A percentile compares a stretch with the other conserved stretches of the same genome.
Evolutionary conservation across 306 rosid genomes (phyloP).

Genomic region (Cyclanthera cordifolia): DNA sequence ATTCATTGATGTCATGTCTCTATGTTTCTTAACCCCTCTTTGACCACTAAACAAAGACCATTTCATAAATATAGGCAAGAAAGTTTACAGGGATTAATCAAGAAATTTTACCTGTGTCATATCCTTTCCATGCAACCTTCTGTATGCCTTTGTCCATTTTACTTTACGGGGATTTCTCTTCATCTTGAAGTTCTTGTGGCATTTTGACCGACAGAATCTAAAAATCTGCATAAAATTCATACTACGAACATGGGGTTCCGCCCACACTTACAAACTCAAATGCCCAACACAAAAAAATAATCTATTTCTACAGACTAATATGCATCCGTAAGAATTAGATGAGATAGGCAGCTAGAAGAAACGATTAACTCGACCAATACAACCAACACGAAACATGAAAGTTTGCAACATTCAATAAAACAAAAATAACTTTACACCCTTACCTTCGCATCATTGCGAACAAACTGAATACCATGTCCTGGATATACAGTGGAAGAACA

Average conservation of each 20-base stretch:
- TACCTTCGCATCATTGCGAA: conserved; percentile 88
- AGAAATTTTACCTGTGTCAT: conserved; percentile 62
- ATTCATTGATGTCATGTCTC: no score
- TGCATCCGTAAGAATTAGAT: not conserved
- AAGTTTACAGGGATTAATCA: no score
- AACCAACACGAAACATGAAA: not conserved
- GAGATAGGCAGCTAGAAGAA: not conserved
- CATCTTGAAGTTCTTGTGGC: conserved; percentile 96
- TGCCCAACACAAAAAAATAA: not conserved
- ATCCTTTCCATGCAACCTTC: conserved; percentile 72
- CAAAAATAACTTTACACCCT: not conserved
- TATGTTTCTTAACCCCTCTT: no score
- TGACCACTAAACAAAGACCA: no score
- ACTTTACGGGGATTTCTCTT: conserved; percentile 93
- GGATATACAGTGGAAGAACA: conserved; percentile 84
- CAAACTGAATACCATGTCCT: conserved; percentile 87
- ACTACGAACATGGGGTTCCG: not conserved
- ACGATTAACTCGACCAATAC: not conserved
- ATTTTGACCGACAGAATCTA: conserved; percentile 77
- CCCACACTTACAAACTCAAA: not conserved
- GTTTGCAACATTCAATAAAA: not conserved
- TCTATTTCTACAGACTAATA: not conserved
- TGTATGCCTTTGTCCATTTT: conserved; percentile 82
- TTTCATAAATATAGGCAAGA: no score
- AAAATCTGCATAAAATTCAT: conserved; percentile 40